Conservation (phyloP, 495 filamentous ascomycete species). For the Lindgomyces ingoldianus region DNA sequence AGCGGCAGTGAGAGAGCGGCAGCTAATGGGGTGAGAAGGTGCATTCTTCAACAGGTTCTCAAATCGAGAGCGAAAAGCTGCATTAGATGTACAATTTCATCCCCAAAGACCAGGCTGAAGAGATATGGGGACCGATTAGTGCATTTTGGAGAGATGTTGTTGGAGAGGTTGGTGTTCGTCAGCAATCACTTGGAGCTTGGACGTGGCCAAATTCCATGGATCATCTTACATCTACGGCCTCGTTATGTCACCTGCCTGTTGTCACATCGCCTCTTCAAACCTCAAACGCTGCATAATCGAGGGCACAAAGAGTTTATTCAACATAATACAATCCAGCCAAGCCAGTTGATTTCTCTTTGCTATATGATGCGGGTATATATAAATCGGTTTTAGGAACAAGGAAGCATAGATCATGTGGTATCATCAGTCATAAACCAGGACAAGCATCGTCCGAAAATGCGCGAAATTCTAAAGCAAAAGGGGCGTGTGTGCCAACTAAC, state of each 20-base stretch:
- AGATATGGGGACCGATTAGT: too few species aligned
- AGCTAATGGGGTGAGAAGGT: background rate
- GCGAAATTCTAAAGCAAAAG: background rate
- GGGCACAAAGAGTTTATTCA: too few species aligned
- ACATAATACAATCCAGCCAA: background rate
- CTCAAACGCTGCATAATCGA: too few species aligned
- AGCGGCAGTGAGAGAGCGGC: slow-evolving; percentile 1
- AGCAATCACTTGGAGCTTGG: too few species aligned
- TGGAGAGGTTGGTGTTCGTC: too few species aligned
- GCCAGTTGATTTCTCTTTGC: background rate
- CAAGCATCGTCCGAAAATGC: background rate
- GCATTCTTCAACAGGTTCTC: background rate
- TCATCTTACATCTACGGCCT: too few species aligned
- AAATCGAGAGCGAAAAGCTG: background rate
- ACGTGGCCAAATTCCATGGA: too few species aligned
- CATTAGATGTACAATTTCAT: background rate
- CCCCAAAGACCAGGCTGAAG: too few species aligned
- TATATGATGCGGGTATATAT: background rate
- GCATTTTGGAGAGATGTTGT: too few species aligned
- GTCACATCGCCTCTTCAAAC: too few species aligned
- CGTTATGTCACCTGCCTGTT: too few species aligned
- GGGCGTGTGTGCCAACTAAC: background rate
- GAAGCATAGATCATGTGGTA: background rate
- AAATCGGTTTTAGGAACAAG: background rate
- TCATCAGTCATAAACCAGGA: background rate